Base-by-base conservation (phyloP, 2,329 filamentous ascomycete genomes). In the Aspergillus quadrilineatus region DNA sequence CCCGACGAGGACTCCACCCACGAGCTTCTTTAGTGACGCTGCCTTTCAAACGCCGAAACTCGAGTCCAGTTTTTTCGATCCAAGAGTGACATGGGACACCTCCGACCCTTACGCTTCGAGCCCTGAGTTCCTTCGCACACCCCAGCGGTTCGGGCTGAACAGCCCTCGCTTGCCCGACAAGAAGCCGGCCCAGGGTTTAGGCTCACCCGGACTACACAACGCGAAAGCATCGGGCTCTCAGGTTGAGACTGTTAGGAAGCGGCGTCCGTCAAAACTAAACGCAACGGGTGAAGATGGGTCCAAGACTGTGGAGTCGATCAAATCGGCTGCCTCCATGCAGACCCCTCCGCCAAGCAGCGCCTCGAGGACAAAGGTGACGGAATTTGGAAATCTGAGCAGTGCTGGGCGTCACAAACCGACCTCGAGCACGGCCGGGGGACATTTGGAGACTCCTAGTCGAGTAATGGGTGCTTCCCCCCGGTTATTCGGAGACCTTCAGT, bases 311-410 rank as follows among this genome's bases (percentile, higher is more conserved):
- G 69, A 69, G 44, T 73, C 73, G 10, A 67, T 70, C 56, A 76
- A 73, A 52, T 77, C 75, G 7, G 75, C 75, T 29, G 75, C 75
- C 34, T 76, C 75, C 12, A 85, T 85, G 76, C 83, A 86, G 69
- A 86, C 84, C 10, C 84, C 84, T 34, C 84, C 84, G 48, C 83
- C 84, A 2, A 85, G 83, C 28, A 78, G 83, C 69, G 82, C 82
- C 15, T 81, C 79, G 5, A 77, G 79, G 65, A 78, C 81, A 60
- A 77, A 75, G 58, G 68, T 73, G 61, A 73, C 66, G 14, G 70
- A 69, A 59, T 67, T 70, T 50, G 69, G 70, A 26, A 58, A 65
- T 17, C 39, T 60, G 32, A 60, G 50, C 26, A 64, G 62, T 41
- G 53, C 63, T 26, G 60, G 62, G 4, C 64, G 62, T 57, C 65